Percentiles rank a stretch among this genome's conserved stretches.
Conservation (phyloP, 305 asterid species). For the Nicotiana rustica region DNA sequence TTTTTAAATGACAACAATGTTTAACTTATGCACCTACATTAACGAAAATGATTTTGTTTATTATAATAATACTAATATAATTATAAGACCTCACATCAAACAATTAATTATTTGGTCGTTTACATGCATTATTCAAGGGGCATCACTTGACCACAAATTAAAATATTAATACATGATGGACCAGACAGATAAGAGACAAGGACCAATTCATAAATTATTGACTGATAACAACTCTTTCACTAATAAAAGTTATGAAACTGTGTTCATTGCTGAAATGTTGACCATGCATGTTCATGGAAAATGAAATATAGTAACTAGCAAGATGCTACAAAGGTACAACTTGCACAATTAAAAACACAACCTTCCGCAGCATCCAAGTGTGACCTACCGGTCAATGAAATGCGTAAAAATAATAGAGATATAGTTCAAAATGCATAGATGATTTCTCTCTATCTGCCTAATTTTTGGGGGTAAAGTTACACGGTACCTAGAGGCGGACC, state of each 20-base stretch:
- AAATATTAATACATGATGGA: not conserved
- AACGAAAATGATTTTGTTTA: not conserved
- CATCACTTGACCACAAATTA: not conserved
- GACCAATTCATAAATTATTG: not conserved
- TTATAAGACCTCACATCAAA: not conserved
- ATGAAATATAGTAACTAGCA: too few species aligned
- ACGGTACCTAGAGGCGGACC: too few species aligned
- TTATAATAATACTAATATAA: not conserved
- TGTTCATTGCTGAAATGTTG: conserved; percentile 2
- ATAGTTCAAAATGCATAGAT: not conserved
- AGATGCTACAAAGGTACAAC: not conserved
- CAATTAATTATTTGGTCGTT: not conserved
- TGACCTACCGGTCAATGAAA: not conserved
- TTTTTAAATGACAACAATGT: not conserved
- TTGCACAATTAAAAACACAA: not conserved
- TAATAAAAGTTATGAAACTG: not conserved
- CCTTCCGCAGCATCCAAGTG: not conserved
- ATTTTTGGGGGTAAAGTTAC: not conserved
- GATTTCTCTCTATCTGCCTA: not conserved
- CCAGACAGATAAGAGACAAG: conserved; percentile 7
- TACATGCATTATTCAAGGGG: conserved; percentile 5
- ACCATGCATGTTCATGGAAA: not conserved
- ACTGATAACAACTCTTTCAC: conserved; percentile 1
- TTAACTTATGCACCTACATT: not conserved
- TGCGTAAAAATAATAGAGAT: not conserved